Conservation (phyloP, 1,284 basidiomycete species). For the Pseudomicrostroma phylloplanum region DNA sequence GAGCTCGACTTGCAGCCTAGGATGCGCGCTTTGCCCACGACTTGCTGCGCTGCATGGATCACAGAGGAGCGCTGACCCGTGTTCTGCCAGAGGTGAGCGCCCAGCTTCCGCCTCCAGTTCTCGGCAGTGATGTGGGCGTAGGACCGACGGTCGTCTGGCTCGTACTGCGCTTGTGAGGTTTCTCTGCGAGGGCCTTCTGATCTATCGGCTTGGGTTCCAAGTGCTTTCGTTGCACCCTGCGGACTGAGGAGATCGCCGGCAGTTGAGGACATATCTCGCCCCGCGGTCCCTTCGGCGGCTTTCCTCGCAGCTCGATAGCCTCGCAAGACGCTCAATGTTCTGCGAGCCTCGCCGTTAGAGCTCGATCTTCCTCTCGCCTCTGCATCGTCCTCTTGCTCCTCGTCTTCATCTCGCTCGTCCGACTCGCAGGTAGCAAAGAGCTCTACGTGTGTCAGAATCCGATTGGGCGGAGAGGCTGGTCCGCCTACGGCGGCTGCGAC, state of each 20-base stretch:
- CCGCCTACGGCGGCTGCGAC: slow-evolving; percentile 5
- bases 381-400: not conserved
- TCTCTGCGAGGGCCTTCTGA: too few species aligned
- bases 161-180: too few species aligned
- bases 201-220: not conserved
- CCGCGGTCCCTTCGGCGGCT: not conserved
- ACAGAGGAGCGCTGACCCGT: not conserved
- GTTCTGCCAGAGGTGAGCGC: slow-evolving; percentile 2
- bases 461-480: not conserved
- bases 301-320: not conserved
- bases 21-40: not conserved
- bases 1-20: not conserved
- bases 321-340: not conserved
- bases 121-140: slow-evolving; percentile 2
- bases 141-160: not conserved
- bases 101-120: not conserved
- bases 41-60: not conserved
- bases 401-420: slow-evolving; percentile 1
- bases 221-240: not conserved
- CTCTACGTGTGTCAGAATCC: slow-evolving; percentile 5
- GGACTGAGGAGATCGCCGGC: not conserved
- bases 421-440: not conserved
- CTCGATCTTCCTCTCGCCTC: not conserved
- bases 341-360: too few species aligned
- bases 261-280: not conserved